Evolutionary conservation across 768 basidiomycete species (phyloP).

Genomic region (Daedaleopsis sinensis): DNA sequence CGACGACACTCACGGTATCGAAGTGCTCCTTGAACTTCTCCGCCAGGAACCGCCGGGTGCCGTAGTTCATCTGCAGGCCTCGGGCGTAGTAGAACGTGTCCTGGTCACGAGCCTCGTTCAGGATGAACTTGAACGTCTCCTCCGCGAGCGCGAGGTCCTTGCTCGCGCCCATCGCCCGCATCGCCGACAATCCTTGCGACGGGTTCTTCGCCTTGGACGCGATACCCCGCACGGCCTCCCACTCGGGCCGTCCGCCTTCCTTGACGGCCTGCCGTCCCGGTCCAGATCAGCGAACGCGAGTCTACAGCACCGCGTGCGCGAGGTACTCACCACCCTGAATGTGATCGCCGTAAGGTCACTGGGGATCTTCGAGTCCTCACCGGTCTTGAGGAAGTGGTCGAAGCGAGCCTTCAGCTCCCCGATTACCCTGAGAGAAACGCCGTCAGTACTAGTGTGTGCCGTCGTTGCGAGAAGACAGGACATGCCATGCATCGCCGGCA

Average conservation of each 20-base stretch:
- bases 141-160: constrained; percentile 43
- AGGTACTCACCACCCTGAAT: constrained; percentile 40
- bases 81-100: constrained; percentile 39
- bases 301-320: not conserved
- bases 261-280: not conserved
- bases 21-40: constrained; percentile 45
- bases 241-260: not conserved
- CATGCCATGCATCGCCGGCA: constrained; percentile 46
- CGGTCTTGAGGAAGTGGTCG: constrained; percentile 64
- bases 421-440: constrained; percentile 55
- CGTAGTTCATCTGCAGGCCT: constrained; percentile 39
- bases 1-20: constrained; percentile 1
- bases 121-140: constrained; percentile 45
- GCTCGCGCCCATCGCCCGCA: constrained; percentile 49
- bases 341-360: constrained; percentile 69
- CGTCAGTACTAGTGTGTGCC: not conserved
- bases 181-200: constrained; percentile 68
- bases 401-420: constrained; percentile 75
- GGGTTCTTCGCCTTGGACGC: constrained; percentile 77
- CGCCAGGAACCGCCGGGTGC: constrained; percentile 39
- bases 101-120: constrained; percentile 30
- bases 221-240: constrained; percentile 57
- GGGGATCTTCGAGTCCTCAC: constrained; percentile 78
- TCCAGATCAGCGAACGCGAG: not conserved
- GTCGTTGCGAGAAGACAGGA: not conserved